Conservation (phyloP, 2,329 filamentous ascomycete species). For the Fusarium begoniae region DNA sequence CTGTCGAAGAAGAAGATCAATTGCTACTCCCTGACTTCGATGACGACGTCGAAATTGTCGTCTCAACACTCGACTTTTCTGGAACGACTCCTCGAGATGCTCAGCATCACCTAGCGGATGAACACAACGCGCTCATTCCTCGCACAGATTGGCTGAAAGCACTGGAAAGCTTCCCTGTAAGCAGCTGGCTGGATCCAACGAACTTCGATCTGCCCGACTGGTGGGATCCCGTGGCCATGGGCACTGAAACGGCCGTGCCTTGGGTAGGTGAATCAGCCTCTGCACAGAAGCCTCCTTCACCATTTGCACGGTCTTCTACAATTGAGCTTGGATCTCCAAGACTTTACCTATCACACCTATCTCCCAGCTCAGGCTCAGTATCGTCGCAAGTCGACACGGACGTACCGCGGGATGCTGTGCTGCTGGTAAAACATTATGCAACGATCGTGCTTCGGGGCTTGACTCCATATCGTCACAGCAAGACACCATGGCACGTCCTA, state of each 20-base stretch:
- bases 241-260: neutral
- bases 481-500: slow-evolving; percentile 28
- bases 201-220: neutral
- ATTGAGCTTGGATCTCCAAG: neutral
- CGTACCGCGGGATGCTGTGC: slow-evolving; percentile 17
- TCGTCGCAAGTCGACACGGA: neutral
- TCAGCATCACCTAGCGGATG: neutral
- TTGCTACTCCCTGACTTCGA: neutral
- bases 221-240: slow-evolving; percentile 7
- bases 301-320: neutral
- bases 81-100: neutral
- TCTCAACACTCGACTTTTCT: neutral
- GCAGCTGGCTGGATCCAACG: neutral
- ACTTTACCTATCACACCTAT: rapidly evolving
- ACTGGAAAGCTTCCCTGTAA: neutral
- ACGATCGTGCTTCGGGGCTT: slow-evolving; percentile 21
- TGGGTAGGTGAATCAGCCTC: neutral
- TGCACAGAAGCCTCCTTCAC: neutral
- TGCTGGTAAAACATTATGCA: slow-evolving; percentile 19
- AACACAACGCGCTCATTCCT: neutral
- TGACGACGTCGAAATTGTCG: neutral
- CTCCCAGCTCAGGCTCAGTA: neutral
- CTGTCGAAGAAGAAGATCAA: rapidly evolving
- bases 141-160: neutral
- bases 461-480: slow-evolving; percentile 29